Conservation (phyloP, 768 basidiomycete species). For the Dentipellis sp. region DNA sequence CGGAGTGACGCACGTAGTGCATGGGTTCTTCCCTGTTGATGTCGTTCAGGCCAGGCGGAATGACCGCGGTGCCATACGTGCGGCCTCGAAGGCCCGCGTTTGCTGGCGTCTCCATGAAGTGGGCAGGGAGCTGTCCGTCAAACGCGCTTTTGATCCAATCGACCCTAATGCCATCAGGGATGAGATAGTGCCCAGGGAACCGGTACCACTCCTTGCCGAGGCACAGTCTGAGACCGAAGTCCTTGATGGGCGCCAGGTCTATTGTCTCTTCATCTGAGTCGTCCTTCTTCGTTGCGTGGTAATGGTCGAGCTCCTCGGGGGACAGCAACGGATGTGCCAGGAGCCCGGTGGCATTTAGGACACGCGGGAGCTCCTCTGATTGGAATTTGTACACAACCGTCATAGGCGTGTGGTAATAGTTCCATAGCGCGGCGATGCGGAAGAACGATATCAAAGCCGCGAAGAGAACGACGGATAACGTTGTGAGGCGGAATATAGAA, state of each 20-base stretch:
- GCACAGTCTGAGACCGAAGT: slow-evolving; percentile 72
- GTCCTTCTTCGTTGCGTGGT: slow-evolving; percentile 15
- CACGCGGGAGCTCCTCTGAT: slow-evolving; percentile 65
- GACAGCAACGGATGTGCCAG: slow-evolving; percentile 37
- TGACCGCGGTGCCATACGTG: slow-evolving; percentile 49
- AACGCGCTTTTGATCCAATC: slow-evolving; percentile 91
- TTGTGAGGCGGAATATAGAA: slow-evolving; percentile 65
- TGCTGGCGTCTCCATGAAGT: slow-evolving; percentile 44
- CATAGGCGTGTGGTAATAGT: slow-evolving; percentile 90
- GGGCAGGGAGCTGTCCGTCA: slow-evolving; percentile 77
- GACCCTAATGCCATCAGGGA: slow-evolving; percentile 77
- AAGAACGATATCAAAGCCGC: slow-evolving; percentile 65
- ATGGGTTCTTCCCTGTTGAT: slow-evolving; percentile 71
- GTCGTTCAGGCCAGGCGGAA: slow-evolving; percentile 74
- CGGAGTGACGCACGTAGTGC: slow-evolving; percentile 56
- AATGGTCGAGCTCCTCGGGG: slow-evolving; percentile 32
- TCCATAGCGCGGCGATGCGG: slow-evolving; percentile 72
- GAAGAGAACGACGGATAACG: slow-evolving; percentile 57
- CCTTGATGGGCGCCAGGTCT: slow-evolving; percentile 57
- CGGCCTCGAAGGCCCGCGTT: slow-evolving; percentile 36
- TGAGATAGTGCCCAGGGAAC: slow-evolving; percentile 84
- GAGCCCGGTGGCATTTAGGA: slow-evolving; percentile 66
- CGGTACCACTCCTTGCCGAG: slow-evolving; percentile 94
- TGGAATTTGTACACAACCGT: slow-evolving; percentile 64
- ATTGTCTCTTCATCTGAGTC: slow-evolving; percentile 36